phyloP scores from a whole-genome alignment of 2,329 filamentous ascomycete species.

The Botryotinia convoluta region DNA sequence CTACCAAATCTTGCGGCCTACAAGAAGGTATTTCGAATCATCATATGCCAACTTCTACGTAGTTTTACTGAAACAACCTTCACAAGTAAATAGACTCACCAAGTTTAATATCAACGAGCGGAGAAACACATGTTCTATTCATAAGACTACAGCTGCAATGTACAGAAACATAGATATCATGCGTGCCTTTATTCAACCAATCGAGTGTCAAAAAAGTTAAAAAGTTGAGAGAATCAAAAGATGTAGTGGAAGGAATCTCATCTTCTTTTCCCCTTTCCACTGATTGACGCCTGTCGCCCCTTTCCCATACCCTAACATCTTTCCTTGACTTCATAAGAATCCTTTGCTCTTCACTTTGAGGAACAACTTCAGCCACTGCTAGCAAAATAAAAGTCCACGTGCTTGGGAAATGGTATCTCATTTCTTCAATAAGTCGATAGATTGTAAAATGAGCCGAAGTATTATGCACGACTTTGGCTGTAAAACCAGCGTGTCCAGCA shows the following conservation, averaged over 20 bases:
- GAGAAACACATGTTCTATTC: slow-evolving; percentile 33
- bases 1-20: background rate
- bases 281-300: slow-evolving; percentile 8
- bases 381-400: slow-evolving; percentile 11
- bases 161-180: slow-evolving; percentile 30
- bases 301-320: slow-evolving; percentile 1
- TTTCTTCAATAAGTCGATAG: slow-evolving; percentile 13
- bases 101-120: background rate
- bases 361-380: slow-evolving; percentile 6
- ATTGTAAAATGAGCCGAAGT: slow-evolving; percentile 15
- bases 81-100: background rate
- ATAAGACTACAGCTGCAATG: slow-evolving; percentile 34
- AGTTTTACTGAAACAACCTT: background rate
- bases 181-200: slow-evolving; percentile 22
- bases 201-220: slow-evolving; percentile 20
- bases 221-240: slow-evolving; percentile 15
- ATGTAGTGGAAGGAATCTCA: background rate
- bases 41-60: background rate
- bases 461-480: slow-evolving; percentile 21
- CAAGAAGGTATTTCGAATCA: background rate
- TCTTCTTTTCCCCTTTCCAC: slow-evolving; percentile 7
- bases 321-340: slow-evolving; percentile 7
- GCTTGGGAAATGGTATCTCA: slow-evolving; percentile 13
- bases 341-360: slow-evolving; percentile 12
- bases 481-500: slow-evolving; percentile 20